Base-by-base conservation (phyloP, 257 asterid genomes). In the Coffea eugenioides region DNA sequence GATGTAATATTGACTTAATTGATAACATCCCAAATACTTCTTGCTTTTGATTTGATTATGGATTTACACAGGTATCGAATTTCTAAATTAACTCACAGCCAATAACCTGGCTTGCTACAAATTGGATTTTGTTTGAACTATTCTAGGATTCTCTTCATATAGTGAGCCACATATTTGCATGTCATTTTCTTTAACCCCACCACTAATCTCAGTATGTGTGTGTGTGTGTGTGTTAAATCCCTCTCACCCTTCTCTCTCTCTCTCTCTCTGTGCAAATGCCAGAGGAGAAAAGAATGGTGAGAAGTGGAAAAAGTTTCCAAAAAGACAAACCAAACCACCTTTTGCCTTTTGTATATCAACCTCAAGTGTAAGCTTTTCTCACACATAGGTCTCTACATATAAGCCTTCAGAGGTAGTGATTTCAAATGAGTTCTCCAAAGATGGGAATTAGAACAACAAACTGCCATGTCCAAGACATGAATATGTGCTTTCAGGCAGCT, bases 151-250 rank as follows among this genome's bases (percentile, higher is more conserved):
- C 90, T 87, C 82, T 77, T 69, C 66, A 48, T 82, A 81, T 74
- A 83, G 87, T 79, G 80, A 82, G 83, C 77, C 85, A 84, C 76
- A 84, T 71, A 81, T 84, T 86, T 84, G 91, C 82, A 76, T 77
- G 92, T 87, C 94, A 71, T 72, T 88, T 85, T 91, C 90, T 51
- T 36, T 39, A 81, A 84, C 91, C 90, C 97, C 92, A 90, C 93
- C 93, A 90, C 92, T 86, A 83, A 80, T 78, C 64, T 75, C 12
- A 85, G 68, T 41, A 69, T 68, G 77, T 83, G 67, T 57, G 2
- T 66, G 34, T 31, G 2, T 66, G 49, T 76, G 73, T 75, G 57
- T 78, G 82, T 41, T 73, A 82, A 74, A 39, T 39, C 43, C 31
- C 72, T 49, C 62, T 69, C 73, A 78, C 54, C 75, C 64, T 61